Evolutionary conservation across 73 alveolate species (phyloP).

Genomic region (Tetrahymena thermophila): DNA sequence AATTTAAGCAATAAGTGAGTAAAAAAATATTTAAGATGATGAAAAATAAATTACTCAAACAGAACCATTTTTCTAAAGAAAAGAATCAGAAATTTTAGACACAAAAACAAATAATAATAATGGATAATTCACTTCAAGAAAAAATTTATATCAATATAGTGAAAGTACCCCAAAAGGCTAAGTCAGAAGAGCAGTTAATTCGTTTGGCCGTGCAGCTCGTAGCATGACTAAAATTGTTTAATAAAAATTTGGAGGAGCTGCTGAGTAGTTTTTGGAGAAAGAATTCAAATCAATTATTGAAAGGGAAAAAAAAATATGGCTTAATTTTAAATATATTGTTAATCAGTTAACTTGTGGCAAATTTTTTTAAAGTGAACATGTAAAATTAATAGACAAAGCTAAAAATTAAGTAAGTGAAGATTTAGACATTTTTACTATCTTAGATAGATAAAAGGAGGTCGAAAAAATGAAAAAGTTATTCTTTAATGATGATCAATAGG

Average conservation of each 20-base stretch:
- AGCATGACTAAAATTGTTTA: neutral
- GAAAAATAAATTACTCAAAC: too few relatives aligned
- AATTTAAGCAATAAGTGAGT: too few relatives aligned
- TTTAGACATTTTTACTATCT: neutral
- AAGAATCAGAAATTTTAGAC: neutral
- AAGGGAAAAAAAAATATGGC: neutral
- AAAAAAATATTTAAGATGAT: too few relatives aligned
- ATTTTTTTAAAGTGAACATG: neutral
- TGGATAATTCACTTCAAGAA: neutral
- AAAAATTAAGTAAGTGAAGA: neutral
- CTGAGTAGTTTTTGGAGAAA: neutral
- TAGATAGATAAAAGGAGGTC: neutral
- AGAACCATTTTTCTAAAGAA: neutral
- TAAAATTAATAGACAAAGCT: neutral
- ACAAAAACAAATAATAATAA: neutral
- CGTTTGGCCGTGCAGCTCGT: neutral
- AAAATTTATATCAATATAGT: too few relatives aligned
- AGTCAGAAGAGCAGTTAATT: neutral
- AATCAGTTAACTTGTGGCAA: neutral
- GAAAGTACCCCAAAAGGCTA: neutral
- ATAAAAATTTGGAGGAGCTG: neutral
- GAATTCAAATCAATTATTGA: neutral
- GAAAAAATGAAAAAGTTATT: neutral
- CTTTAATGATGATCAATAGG: neutral
- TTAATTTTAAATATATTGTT: neutral